Base-by-base conservation (phyloP, 2,329 filamentous ascomycete species). In the Purpureocillium takamizusanense region DNA sequence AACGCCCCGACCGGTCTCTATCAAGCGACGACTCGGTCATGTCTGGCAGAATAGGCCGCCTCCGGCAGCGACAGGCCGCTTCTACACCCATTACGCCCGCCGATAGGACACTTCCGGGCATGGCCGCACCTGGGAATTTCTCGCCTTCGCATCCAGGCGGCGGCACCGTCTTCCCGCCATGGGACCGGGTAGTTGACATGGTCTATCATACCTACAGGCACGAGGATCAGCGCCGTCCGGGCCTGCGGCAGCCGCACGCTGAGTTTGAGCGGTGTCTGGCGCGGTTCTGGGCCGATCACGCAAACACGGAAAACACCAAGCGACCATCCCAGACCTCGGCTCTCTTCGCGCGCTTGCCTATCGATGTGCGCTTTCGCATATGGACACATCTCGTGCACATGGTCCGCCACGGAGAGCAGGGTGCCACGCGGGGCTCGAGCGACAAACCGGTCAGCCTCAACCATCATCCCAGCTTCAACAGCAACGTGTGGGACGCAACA, bases 181-280 rank as follows among this genome's bases (percentile, higher is more conserved):
- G 61, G 61, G 55, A 64, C 34, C 55, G 61, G 2, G 48, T 49
- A 9, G 43, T 61, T n/a, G 61, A 64, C 18, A 42, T 59, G 6
- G 53, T 63, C n/a, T 60, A 55, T 31, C 57, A 62, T 35, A 41
- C 45, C 2, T 15, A 50, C 7, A 35, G 41, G 2, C 38, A 45
- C 6, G 21, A 25, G 21, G 21, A 25, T 25, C 21, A 42, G 33
- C 31, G 39, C 46, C 3, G 29, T 13, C 4, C 15, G 12, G 4
- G 11, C 31, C 17, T n/a, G 29, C 7, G n/a, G 31, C 36, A 16
- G 33, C 17, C 33, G 33, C 2, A 18, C 30, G 0, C 29, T 1
- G 45, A 45, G 12, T 56, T 57, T 16, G 40, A 33, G 3, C 28
- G 40, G 2, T 46, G 46, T 2, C 45, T 59, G 2, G 7, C 31